Base-by-base conservation (phyloP, 2,329 filamentous ascomycete species). In the Epichloe festucae region DNA sequence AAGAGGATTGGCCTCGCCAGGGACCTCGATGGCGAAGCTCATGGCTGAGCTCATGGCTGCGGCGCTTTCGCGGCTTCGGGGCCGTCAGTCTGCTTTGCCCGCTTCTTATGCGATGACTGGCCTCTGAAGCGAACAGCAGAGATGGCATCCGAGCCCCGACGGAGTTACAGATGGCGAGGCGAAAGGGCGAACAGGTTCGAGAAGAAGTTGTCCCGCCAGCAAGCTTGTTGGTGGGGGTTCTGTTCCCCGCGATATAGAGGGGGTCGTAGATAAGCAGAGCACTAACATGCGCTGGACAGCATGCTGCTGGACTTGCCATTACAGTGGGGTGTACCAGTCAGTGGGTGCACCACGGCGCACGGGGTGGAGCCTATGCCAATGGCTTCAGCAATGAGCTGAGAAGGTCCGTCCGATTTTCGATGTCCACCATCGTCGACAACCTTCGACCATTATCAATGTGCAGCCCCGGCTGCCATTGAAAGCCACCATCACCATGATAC, bases 1-100 rank as follows among this genome's bases (percentile, higher is more conserved):
- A 56, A 90, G 72, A 51, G 86, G 85, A 58, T 76, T 89, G 44
- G 89, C 85, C 70, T 93, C 89, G 57, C 86, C 89, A 6, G 87
- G 78, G 54, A 89, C 82, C 71, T 95, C 89, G 63, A 94, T 81
- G 54, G 78, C 69, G 66, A 84, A 84, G 64, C 74, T 79, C 84
- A 88, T 88, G 62, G 54, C 64, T 53, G 55, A 84, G 64, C 74
- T 79, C 84, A 88, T 88, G 62, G 54, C 64, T 53, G 55, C 7
- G 21, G 48, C 21, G 27, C 42, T 23, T 31, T 21, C 35, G 39
- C 51, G 23, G 19, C 7, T 50, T 40, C 8, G 41, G 35, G 38
- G 6, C 34, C 48, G 48, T 19, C 31, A 3, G 48, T 34, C 17
- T 19, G 48, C 34, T 38, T 23, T 5, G 31, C 19, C 19, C 11